Base-by-base conservation (phyloP, 1,284 basidiomycete genomes). In the Pseudozyma thailandica region DNA sequence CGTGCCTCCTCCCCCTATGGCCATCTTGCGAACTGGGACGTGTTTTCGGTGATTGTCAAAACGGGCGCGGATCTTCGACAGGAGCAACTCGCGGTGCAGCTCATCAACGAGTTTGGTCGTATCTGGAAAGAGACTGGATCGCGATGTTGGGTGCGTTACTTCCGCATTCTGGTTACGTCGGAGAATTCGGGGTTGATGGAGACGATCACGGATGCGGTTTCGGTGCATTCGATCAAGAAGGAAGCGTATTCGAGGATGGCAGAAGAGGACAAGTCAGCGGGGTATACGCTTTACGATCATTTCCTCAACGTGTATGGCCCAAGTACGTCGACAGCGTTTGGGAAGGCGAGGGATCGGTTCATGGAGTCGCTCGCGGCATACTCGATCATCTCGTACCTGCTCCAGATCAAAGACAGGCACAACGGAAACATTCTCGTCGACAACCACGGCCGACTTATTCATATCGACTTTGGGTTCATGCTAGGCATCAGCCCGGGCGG, bases 401-500 rank as follows among this genome's bases (percentile, higher is more conserved):
- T 99, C 3, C 96, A 98, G 85, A 92, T 99, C 84, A 99, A 99
- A 84, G 95, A 98, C 84, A 89, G 96, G 23, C 96, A 99, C 82
- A 99, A 99, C 79, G 96, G 96, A 44, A 99, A 98, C 82, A 98
- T 99, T 61, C 88, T 99, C 4, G 86, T 99, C 35, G 96, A 98
- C 83, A 88, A 92, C 50, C 92, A 96, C 46, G 96, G 96, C 0
- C 94, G 96, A 77, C 86, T 95, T 16, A 89, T 95, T 60, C 76
- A 98, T 83, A 98, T 98, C 73, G 96, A 98, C 84, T 99, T 98
- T 83, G 96, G 96, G 0, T 98, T 98, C 86, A 96, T 99, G 88
- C 88, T 99, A 4, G 81, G 81, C 31, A 50, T 92, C 91, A 94
- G 93, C 6, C 96, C 96, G 0, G 86, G 86, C 6, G 95, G 95